Percentiles rank a stretch among this genome's conserved stretches.
Evolutionary conservation across 495 filamentous ascomycete species (phyloP).

Genomic region (Cairneyella variabilis): DNA sequence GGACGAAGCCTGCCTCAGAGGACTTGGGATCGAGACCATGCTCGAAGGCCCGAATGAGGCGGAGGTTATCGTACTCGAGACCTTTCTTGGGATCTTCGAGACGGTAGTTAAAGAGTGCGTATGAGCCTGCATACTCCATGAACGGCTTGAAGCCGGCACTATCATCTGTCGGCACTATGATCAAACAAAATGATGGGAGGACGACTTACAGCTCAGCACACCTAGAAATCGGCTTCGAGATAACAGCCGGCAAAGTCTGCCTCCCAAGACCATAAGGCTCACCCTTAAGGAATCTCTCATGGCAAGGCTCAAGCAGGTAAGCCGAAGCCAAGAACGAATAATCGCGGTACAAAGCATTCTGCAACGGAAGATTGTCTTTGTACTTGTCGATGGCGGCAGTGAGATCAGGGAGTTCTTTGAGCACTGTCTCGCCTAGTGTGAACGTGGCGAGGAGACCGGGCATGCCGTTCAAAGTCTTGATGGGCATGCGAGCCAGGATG

Average conservation of each 20-base stretch:
- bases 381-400: slow-evolving; percentile 67
- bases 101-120: slow-evolving; percentile 86
- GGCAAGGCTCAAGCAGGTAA: slow-evolving; percentile 93
- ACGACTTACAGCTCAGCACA: slow-evolving; percentile 73
- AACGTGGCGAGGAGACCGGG: slow-evolving; percentile 74
- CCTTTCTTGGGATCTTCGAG: slow-evolving; percentile 61
- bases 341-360: slow-evolving; percentile 84
- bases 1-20: slow-evolving; percentile 90
- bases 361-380: slow-evolving; percentile 60
- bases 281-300: slow-evolving; percentile 63
- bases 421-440: slow-evolving; percentile 64
- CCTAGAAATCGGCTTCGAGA: slow-evolving; percentile 71
- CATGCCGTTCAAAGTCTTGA: slow-evolving; percentile 60
- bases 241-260: slow-evolving; percentile 60
- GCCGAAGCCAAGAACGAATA: slow-evolving; percentile 86
- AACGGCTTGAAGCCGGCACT: slow-evolving; percentile 75
- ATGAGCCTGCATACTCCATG: slow-evolving; percentile 92
- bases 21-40: slow-evolving; percentile 76
- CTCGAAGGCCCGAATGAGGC: slow-evolving; percentile 85
- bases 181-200: neutral
- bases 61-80: slow-evolving; percentile 72
- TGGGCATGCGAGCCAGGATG: slow-evolving; percentile 69
- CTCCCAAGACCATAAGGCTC: slow-evolving; percentile 73
- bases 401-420: slow-evolving; percentile 67
- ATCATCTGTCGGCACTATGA: neutral